Base-by-base conservation (phyloP, 1,284 basidiomycete species). In the Sanghuangporus baumii region DNA sequence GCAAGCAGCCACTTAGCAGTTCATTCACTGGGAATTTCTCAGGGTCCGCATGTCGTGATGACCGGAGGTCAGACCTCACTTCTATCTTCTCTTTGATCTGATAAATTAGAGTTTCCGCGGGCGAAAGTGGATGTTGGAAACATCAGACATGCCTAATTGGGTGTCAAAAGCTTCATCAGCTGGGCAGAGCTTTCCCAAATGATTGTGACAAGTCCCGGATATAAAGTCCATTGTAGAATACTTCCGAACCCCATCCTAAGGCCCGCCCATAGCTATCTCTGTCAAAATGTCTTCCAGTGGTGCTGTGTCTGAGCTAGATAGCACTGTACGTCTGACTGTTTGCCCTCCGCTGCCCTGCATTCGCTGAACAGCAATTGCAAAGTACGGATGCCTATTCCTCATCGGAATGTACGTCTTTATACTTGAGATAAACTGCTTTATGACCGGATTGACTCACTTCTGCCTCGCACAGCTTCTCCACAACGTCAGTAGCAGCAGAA, bases 331-430 rank as follows among this genome's bases (percentile, higher is more conserved):
- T 46, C 7, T 46, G 16, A 18, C 16, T 18, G n/a, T 18, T 41
- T 46, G 16, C 20, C 6, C 43, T 7, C 43, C 16, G 16, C 43
- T 7, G 9, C 16, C 16, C 20, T 16, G 16, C n/a, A 46, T 11
- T 18, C 43, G 16, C 20, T 31, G 20, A 16, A n/a, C 16, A 20
- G 16, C 43, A 18, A 41, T 46, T 46, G 7, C 20, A 20, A 14
- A 59, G 57, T 50, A 37, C 11, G 57, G 57, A 12, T 59, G 57
- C 23, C 26, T 59, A 31, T 50, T 50, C 46, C 26, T 59, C 36
- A 26, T 23, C 4, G 7, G 34, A n/a, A 50, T 46, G 57, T 59
- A 51, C 20, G 57, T 59, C 23, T 5, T 23, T 58, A 18, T 11
- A 11, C 40, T n/a, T 43, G 18, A 9, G 20, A 23, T 26, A 23